These are phyloP conservation scores for Tilletiopsis washingtonensis DNA, from an alignment of 1,284 basidiomycete species.

Conservation along the genomic window DNA sequence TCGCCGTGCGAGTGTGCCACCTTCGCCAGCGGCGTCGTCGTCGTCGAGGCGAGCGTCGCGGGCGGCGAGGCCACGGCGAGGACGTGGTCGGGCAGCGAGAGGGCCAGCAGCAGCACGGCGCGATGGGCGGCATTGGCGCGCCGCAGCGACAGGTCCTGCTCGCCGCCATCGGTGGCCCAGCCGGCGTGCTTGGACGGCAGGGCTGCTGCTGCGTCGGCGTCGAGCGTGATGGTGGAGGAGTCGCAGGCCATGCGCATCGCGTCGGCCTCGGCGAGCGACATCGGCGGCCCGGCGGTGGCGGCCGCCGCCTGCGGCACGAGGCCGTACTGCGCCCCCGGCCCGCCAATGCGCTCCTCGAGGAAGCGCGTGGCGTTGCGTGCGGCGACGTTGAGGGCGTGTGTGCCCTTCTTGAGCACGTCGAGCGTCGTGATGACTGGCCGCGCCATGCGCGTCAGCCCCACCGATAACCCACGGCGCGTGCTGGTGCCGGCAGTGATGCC, in stretches of 20 bases:
- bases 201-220: background rate
- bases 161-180: background rate
- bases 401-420: slow-evolving; percentile 87
- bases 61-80: background rate
- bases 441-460: slow-evolving; percentile 1
- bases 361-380: slow-evolving; percentile 73
- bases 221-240: background rate
- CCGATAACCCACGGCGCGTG: too few species aligned
- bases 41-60: background rate
- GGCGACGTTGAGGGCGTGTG: slow-evolving; percentile 64
- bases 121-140: background rate
- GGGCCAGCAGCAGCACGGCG: background rate
- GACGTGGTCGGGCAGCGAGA: background rate
- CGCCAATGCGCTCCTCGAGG: slow-evolving; percentile 54
- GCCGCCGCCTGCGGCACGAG: background rate
- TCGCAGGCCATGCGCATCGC: background rate
- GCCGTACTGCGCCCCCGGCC: too few species aligned
- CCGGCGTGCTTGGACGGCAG: background rate
- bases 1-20: too few species aligned
- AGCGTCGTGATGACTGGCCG: slow-evolving; percentile 72
- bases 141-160: background rate
- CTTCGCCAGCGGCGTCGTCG: background rate
- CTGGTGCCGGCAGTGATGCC: background rate
- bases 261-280: background rate
- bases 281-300: background rate